phyloP scores from a whole-genome alignment of 1,139 yeast species.

The Candida neerlandica region DNA sequence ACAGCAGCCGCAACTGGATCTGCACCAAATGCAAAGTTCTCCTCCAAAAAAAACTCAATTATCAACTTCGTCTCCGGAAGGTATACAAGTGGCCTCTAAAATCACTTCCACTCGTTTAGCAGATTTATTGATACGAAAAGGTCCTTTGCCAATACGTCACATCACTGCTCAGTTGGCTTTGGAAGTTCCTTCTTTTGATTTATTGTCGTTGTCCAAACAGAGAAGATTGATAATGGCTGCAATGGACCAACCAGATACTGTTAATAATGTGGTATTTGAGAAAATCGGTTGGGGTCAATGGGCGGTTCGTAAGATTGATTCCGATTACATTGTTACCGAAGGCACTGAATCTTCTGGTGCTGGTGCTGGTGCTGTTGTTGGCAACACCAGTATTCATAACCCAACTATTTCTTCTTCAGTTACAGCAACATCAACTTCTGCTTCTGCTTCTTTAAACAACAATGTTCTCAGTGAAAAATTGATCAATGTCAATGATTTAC shows the following conservation, averaged over 20 bases:
- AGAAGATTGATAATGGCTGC: conserved; percentile 89
- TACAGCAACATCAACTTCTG: conserved; percentile 4
- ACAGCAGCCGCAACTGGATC: conserved; percentile 3
- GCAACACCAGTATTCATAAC: conserved; percentile 5
- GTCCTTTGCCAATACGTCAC: conserved; percentile 90
- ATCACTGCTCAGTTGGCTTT: conserved; percentile 76
- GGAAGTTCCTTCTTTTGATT: conserved; percentile 80
- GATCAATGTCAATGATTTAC: conserved; percentile 38
- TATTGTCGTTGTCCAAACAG: conserved; percentile 82
- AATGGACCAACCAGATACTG: conserved; percentile 65
- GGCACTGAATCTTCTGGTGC: conserved; percentile 29
- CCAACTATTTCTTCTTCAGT: no score
- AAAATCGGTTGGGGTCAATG: conserved; percentile 99
- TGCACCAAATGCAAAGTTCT: not conserved
- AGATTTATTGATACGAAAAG: conserved; percentile 65
- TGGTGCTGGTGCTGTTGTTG: not conserved
- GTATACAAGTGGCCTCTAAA: conserved; percentile 83
- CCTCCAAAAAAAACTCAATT: conserved; percentile 34
- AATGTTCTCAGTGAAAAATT: conserved; percentile 33
- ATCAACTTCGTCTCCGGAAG: conserved; percentile 85
- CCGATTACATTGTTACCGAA: conserved; percentile 52
- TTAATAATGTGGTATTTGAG: conserved; percentile 71
- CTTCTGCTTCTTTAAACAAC: not conserved
- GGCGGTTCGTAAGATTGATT: conserved; percentile 70
- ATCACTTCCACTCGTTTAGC: conserved; percentile 84